Conservation (phyloP, 768 basidiomycete species). For the Leucosporidium scottii region DNA sequence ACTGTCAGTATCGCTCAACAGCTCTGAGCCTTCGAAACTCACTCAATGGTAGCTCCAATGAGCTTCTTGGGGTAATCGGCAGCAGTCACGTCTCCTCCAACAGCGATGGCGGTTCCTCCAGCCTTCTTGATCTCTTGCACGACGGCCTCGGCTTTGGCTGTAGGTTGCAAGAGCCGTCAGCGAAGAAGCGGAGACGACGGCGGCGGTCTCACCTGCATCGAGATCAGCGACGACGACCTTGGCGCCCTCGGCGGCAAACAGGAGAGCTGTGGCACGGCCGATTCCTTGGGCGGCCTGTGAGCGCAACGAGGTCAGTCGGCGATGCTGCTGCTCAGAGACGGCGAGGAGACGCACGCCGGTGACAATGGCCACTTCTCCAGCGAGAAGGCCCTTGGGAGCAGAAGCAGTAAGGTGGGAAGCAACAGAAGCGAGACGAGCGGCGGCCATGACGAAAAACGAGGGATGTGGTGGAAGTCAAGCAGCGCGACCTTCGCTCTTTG, state of each 20-base stretch:
- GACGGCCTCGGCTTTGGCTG: conserved; percentile 55
- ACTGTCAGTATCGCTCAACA: not conserved
- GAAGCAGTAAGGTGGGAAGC: not conserved
- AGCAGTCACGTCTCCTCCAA: conserved; percentile 72
- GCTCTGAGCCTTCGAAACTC: conserved; percentile 39
- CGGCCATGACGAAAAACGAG: not conserved
- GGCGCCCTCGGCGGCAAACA: conserved; percentile 77
- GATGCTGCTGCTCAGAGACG: too few relatives aligned
- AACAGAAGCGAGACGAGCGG: not conserved
- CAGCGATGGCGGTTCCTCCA: conserved; percentile 66
- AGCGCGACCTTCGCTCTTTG: too few relatives aligned
- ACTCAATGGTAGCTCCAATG: conserved; percentile 67
- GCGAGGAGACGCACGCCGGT: conserved; percentile 53
- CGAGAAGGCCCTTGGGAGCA: not conserved
- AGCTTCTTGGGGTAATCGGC: conserved; percentile 75
- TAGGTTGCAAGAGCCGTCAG: not conserved
- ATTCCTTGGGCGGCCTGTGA: conserved; percentile 55
- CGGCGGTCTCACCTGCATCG: conserved; percentile 49
- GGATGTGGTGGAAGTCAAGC: too few relatives aligned
- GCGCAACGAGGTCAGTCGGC: not conserved
- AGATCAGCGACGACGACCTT: conserved; percentile 83
- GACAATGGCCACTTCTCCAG: conserved; percentile 70
- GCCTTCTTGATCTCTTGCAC: conserved; percentile 63
- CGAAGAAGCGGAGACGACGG: not conserved
- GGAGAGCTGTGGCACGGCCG: conserved; percentile 62